These are phyloP conservation scores for Hydnum rufescens DNA, from an alignment of 768 basidiomycete species.

Conservation along the genomic window DNA sequence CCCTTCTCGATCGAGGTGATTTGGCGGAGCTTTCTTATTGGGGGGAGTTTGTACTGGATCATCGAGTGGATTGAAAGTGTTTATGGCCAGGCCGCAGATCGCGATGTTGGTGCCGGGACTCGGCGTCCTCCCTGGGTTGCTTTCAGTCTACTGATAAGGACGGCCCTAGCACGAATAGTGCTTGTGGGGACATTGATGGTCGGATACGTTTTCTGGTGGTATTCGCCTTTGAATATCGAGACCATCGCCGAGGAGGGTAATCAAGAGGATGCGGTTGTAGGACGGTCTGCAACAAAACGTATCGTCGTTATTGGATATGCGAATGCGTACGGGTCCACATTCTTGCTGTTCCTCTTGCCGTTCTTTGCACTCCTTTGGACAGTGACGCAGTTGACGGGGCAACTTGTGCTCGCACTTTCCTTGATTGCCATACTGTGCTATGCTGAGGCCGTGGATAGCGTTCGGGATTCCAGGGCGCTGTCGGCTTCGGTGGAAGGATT, in stretches of 20 bases:
- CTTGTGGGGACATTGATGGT: slow-evolving; percentile 24
- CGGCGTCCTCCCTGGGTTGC: no score
- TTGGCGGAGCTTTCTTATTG: slow-evolving; percentile 36
- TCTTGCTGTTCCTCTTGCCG: slow-evolving; percentile 62
- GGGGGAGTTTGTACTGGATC: slow-evolving; percentile 52
- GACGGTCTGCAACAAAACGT: slow-evolving; percentile 6
- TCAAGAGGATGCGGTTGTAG: slow-evolving; percentile 8
- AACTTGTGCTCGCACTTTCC: slow-evolving; percentile 48
- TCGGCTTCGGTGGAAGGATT: slow-evolving; percentile 14
- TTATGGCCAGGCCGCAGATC: slow-evolving; percentile 12
- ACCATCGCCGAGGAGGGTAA: slow-evolving; percentile 22
- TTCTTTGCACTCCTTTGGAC: slow-evolving; percentile 38
- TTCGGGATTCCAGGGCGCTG: slow-evolving; percentile 33
- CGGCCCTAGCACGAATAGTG: slow-evolving; percentile 38
- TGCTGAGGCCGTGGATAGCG: slow-evolving; percentile 64
- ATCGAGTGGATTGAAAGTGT: slow-evolving; percentile 49
- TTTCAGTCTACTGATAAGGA: slow-evolving; percentile 32
- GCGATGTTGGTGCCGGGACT: slow-evolving; percentile 17
- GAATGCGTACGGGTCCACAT: slow-evolving; percentile 78
- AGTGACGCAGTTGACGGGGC: slow-evolving; percentile 61
- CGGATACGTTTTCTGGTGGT: slow-evolving; percentile 48
- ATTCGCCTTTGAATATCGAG: slow-evolving; percentile 54
- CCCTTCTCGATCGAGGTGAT: slow-evolving; percentile 38
- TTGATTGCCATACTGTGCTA: slow-evolving; percentile 50
- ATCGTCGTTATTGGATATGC: slow-evolving; percentile 57